phyloP scores from a whole-genome alignment of 495 filamentous ascomycete species.

The Patellaria atrata region DNA sequence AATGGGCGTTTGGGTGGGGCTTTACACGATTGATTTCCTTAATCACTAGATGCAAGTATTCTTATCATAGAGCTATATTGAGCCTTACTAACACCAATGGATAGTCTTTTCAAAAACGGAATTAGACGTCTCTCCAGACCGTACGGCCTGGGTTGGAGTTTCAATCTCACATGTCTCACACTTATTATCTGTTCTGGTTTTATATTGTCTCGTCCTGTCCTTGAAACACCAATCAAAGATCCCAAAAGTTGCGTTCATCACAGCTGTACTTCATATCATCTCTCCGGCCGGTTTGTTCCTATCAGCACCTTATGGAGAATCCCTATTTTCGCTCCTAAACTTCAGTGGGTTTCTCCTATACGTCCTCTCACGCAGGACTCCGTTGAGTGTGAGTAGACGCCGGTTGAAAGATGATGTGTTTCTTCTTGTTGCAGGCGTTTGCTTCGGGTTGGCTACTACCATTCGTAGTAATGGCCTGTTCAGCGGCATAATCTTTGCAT shows the following conservation, averaged over 20 bases:
- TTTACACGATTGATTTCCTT: constrained; percentile 39
- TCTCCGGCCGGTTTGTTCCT: constrained; percentile 84
- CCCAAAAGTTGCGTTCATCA: constrained; percentile 42
- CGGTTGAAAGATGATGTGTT: constrained; percentile 28
- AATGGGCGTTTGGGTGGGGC: constrained; percentile 83
- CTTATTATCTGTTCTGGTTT: constrained; percentile 52
- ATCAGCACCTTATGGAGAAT: constrained; percentile 74
- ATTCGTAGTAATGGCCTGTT: constrained; percentile 81
- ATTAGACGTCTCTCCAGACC: neutral
- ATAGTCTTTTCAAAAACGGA: constrained; percentile 3
- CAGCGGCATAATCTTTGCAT: constrained; percentile 59
- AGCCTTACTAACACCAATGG: constrained; percentile 2
- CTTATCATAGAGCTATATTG: constrained; percentile 5
- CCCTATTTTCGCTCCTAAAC: constrained; percentile 61
- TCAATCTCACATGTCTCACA: constrained; percentile 57
- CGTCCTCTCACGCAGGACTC: constrained; percentile 20
- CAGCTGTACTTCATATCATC: constrained; percentile 62
- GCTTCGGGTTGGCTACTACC: constrained; percentile 60
- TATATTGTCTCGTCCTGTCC: constrained; percentile 43
- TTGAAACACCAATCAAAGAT: constrained; percentile 26
- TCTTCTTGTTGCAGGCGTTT: constrained; percentile 42
- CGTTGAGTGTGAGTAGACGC: too few species aligned
- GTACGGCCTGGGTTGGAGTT: constrained; percentile 40
- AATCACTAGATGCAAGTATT: constrained; percentile 33
- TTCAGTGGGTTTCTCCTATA: constrained; percentile 62